Evolutionary conservation across 495 filamentous ascomycete species (phyloP), one percentile per base, ranked within the genome.

Genomic region (Pyrenopolyporus hunteri): DNA sequence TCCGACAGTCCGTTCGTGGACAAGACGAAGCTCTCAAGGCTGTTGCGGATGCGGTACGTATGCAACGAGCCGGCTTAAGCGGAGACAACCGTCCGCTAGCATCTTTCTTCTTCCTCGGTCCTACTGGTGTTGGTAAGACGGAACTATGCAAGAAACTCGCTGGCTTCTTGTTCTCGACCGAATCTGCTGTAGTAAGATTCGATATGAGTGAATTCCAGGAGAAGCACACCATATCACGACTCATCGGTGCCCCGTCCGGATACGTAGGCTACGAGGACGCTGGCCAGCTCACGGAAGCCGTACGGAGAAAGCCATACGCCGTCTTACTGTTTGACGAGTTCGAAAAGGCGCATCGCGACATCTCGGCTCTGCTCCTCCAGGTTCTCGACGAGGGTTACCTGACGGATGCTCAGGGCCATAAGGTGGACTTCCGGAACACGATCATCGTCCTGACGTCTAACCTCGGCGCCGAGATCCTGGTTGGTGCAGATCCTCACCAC

Each of bases 191-290:
- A 22, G 85, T 94, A 16, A 81, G 94, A 39, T 98, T 97, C 70
- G 94, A 98, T 74, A 98, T 97, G 93, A 90, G 85, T 72, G 94
- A 98, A 64, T 98, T 97, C 74, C 91, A 95, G 67, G 94, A 98
- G 69, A 97, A 96, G 71, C 93, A 98, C 71, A 98, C 93, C 1
- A 87, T 98, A 52, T 94, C 90, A 28, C 84, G 94, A 42, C 80
- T 98, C 25, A 97, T 98, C 69, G 94, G 94, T 26, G 87, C 89
- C 13, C 94, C 93, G 0, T 92, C 93, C 10, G 93, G 93, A 10
- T 97, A 97, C 74, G 87, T 98, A 16, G 94, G 94, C 6, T 98
- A 98, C 70, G 94, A 98, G 31, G 94, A 98, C 72, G 92, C 93
- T 14, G 94, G 94, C 6, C 94, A 98, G 72, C 83, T 98, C 5